Base-by-base conservation (phyloP, 257 asterid genomes). In the Ehretia macrophylla region DNA sequence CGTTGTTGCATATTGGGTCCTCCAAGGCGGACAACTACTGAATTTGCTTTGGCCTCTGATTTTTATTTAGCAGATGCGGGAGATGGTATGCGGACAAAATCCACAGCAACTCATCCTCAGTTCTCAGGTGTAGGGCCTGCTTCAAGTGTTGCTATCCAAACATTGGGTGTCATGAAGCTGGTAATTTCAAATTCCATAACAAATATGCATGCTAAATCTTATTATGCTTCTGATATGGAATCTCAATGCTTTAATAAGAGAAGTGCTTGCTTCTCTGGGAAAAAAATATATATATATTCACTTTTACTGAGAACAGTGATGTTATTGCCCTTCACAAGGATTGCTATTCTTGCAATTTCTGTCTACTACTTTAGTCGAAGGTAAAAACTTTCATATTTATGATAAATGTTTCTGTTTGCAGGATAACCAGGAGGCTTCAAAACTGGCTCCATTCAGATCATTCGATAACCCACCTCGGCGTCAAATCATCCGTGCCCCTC, bases 111-210 rank as follows among this genome's bases (percentile, higher is more conserved):
- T 61, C 72, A 59, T 49, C 69, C 68, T 49, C 70, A 71, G n/a
- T 44, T 67, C 16, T 66, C 69, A 19, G 67, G 44, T 51, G 53
- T 67, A 40, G 71, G 78, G 32, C 80, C 80, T 67, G 83, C 94
- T 45, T 77, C 98, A 57, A 76, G 80, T 66, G 77, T 72, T 27
- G 92, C 90, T 56, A 85, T 86, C 79, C 84, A 84, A 51, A 76
- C 88, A 57, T 75, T 81, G 65, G 95, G 95, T 58, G 81, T 85
- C 63, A 61, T 75, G 52, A 78, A 76, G 64, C 80, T 71, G 83
- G 96, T 88, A 88, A 77, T 48, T 32, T 39, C 50, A 65, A 23
- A 17, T 10, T 54, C 9, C 51, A 52, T 11, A 22, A 42, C 16
- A 10, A 4, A 1, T 42, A 2, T 52, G 54, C 54, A 17, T 48